Evolutionary conservation across 352 stramenopile species (phyloP).

Genomic region (Globisporangium spinosum): DNA sequence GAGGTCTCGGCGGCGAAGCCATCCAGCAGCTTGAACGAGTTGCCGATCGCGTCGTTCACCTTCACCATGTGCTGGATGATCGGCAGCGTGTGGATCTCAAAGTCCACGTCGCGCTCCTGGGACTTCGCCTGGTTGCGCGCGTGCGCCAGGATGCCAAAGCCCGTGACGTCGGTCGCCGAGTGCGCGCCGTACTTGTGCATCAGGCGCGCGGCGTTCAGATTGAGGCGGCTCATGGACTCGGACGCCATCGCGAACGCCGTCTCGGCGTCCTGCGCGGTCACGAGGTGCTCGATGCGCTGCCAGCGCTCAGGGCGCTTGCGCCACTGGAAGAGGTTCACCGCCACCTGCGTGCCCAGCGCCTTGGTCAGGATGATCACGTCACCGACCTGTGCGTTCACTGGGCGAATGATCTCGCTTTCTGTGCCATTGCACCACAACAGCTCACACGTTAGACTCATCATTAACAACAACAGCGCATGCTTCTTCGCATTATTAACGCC

Average conservation of each 20-base stretch:
- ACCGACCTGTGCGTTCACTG: slow-evolving; percentile 83
- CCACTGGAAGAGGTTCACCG: slow-evolving; percentile 93
- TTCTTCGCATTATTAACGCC: neutral
- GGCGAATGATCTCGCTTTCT: slow-evolving; percentile 83
- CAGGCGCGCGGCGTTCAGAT: slow-evolving; percentile 87
- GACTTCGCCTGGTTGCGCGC: slow-evolving; percentile 92
- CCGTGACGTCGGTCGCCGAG: slow-evolving; percentile 94
- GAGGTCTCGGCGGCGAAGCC: slow-evolving; percentile 94
- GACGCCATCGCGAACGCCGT: slow-evolving; percentile 90
- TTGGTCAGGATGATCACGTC: slow-evolving; percentile 94
- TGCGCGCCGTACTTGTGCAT: slow-evolving; percentile 92
- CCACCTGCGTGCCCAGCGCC: slow-evolving; percentile 92
- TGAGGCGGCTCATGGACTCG: slow-evolving; percentile 92
- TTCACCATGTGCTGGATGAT: slow-evolving; percentile 88
- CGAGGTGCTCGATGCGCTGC: slow-evolving; percentile 66
- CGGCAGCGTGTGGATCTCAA: slow-evolving; percentile 92
- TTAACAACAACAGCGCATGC: neutral
- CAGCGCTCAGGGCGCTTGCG: slow-evolving; percentile 78
- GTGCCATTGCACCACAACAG: slow-evolving; percentile 18
- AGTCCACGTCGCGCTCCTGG: slow-evolving; percentile 82
- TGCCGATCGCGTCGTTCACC: slow-evolving; percentile 86
- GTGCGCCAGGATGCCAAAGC: slow-evolving; percentile 94
- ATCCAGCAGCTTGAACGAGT: slow-evolving; percentile 91
- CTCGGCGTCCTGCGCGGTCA: slow-evolving; percentile 69
- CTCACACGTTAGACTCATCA: neutral